A percentile compares a stretch with the other conserved stretches of the same genome.
Evolutionary conservation across 345 rosid species (phyloP).

Genomic region (Rhizophora mangle): DNA sequence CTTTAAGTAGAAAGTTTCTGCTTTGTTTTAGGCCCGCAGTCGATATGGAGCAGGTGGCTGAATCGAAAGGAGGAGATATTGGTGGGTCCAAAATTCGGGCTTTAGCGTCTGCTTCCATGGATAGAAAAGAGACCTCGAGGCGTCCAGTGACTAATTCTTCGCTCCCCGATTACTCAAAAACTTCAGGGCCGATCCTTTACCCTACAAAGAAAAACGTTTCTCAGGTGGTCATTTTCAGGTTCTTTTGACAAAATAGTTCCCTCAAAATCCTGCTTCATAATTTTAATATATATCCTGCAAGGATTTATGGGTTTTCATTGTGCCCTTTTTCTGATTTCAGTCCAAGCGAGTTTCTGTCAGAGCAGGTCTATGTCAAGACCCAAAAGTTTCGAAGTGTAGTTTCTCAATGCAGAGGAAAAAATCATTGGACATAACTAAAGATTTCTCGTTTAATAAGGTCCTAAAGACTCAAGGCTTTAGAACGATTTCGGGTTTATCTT

Average conservation of each 20-base stretch:
- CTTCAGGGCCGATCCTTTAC: conserved; percentile 12
- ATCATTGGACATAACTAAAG: conserved; percentile 2
- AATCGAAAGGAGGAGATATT: conserved; percentile 6
- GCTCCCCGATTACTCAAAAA: background rate
- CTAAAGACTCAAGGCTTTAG: background rate
- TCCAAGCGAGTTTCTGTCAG: conserved; percentile 22
- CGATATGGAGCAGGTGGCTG: conserved; percentile 31
- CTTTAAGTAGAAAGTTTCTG: conserved; percentile 37
- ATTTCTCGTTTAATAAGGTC: background rate
- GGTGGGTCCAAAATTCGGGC: background rate
- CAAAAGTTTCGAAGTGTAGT: conserved; percentile 13
- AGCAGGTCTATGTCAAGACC: conserved; percentile 15
- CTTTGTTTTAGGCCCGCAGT: conserved; percentile 46
- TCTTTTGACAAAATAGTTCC: too few species aligned
- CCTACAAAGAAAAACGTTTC: conserved; percentile 26
- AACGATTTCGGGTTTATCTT: background rate
- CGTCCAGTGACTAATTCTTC: background rate
- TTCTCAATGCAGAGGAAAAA: background rate
- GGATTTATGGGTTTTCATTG: background rate
- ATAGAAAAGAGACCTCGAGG: conserved; percentile 2
- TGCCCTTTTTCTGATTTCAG: conserved; percentile 10
- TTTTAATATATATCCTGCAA: too few species aligned
- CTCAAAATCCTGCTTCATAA: too few species aligned
- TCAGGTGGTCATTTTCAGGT: conserved; percentile 13
- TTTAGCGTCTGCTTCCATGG: background rate